Percentiles rank a stretch among this genome's conserved stretches.
phyloP scores from a whole-genome alignment of 768 basidiomycete genomes.

The Kondoa malvinella region DNA sequence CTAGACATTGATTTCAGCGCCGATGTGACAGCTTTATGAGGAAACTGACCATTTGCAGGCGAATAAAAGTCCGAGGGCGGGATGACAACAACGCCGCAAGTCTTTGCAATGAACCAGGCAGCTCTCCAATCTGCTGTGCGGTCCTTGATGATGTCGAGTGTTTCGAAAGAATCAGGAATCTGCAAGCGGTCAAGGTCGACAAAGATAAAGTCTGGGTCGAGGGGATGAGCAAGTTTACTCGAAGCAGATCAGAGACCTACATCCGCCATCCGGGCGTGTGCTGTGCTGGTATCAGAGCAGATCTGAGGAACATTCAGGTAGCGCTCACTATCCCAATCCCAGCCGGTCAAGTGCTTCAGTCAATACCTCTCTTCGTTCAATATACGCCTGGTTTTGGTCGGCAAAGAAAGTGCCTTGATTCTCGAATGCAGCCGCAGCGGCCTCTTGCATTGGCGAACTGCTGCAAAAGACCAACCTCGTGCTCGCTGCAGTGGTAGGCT shows the following conservation, averaged over 20 bases:
- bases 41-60: neutral
- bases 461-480: conserved; percentile 91
- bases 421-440: conserved; percentile 75
- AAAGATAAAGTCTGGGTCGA: conserved; percentile 53
- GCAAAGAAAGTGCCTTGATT: conserved; percentile 60
- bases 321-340: conserved; percentile 49
- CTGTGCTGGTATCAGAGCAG: too few species aligned
- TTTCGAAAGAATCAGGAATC: conserved; percentile 18
- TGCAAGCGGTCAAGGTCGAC: conserved; percentile 29
- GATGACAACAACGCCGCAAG: conserved; percentile 16
- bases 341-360: conserved; percentile 58
- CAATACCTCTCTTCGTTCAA: conserved; percentile 57
- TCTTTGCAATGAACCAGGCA: conserved; percentile 27
- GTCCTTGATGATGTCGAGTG: conserved; percentile 30
- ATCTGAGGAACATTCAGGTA: neutral
- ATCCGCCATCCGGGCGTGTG: neutral
- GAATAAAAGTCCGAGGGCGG: conserved; percentile 26
- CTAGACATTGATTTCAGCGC: neutral
- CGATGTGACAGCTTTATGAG: conserved; percentile 3
- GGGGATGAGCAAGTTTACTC: conserved; percentile 28
- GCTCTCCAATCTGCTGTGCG: conserved; percentile 34
- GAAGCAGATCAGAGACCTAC: conserved; percentile 63
- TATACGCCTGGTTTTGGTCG: conserved; percentile 58
- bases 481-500: conserved; percentile 64
- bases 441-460: conserved; percentile 89